Percentiles rank a stretch among this genome's conserved stretches.
Evolutionary conservation across 1,284 basidiomycete genomes (phyloP).

Genomic region (Ceratobasidium sp.): DNA sequence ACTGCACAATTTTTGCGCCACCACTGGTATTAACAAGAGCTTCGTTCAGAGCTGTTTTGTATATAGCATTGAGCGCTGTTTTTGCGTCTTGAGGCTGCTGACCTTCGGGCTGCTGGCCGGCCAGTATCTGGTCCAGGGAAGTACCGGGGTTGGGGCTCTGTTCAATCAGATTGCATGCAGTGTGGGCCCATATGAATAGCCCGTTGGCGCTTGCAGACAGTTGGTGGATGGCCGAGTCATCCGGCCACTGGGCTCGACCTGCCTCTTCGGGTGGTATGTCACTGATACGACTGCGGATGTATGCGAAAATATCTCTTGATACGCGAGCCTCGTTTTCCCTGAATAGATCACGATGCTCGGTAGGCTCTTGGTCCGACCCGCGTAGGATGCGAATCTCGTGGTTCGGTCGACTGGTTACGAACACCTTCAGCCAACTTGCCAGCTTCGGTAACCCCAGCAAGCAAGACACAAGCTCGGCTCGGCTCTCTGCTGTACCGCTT

Average conservation of each 20-base stretch:
- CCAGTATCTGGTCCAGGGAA: no score
- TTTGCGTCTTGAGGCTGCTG: background rate
- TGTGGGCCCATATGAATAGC: no score
- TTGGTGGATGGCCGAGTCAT: background rate
- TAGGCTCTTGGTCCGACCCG: background rate
- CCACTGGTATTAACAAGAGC: background rate
- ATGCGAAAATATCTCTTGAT: background rate
- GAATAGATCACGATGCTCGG: no score
- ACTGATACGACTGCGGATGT: background rate
- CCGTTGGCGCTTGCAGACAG: no score
- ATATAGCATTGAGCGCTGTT: conserved; percentile 5
- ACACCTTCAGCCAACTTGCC: conserved; percentile 36
- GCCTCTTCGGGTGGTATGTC: background rate
- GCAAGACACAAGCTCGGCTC: background rate
- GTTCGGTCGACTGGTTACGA: conserved; percentile 45
- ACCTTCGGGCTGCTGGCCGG: conserved; percentile 15
- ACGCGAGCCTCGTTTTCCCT: background rate
- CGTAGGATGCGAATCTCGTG: background rate
- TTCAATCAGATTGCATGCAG: no score
- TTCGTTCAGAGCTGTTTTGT: conserved; percentile 27
- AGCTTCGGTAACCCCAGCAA: conserved; percentile 6
- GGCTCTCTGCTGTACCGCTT: conserved; percentile 2
- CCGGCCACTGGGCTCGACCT: background rate
- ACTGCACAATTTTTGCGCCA: background rate
- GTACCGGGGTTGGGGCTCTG: no score